Percentiles rank a stretch among this genome's conserved stretches.
These are phyloP conservation scores for Senecio squalidus DNA, from an alignment of 140 eudicot genomes.

Conservation along the genomic window DNA sequence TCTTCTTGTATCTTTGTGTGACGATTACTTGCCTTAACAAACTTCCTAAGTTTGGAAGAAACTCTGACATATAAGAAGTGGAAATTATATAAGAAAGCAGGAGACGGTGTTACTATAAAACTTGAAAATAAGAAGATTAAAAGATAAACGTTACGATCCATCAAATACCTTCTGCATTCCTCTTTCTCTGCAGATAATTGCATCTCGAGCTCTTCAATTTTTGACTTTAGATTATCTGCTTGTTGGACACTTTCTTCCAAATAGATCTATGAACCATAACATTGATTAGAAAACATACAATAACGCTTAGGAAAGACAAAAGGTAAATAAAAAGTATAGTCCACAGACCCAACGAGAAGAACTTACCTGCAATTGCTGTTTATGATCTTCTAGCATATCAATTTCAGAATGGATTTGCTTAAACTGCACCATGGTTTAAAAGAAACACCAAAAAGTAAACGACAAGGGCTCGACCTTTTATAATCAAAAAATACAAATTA, in stretches of 20 bases:
- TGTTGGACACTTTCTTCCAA: conserved; percentile 60
- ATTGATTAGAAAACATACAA: conserved; percentile 5
- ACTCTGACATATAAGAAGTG: conserved; percentile 38
- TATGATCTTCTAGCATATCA: conserved; percentile 49
- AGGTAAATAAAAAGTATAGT: not conserved
- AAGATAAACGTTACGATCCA: not conserved
- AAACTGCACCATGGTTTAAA: conserved; percentile 45
- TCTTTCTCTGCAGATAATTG: conserved; percentile 66
- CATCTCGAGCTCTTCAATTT: conserved; percentile 65
- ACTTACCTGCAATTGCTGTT: conserved; percentile 62
- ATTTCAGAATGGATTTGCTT: conserved; percentile 50
- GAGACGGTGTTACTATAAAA: not conserved
- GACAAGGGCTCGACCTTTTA: conserved; percentile 2
- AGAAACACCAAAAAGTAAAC: conserved; percentile 1
- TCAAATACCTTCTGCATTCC: conserved; percentile 55
- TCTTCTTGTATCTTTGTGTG: conserved; percentile 74
- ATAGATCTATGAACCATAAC: conserved; percentile 39
- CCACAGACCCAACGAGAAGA: not conserved
- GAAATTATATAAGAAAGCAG: not conserved
- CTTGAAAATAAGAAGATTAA: not conserved
- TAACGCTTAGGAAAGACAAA: not conserved
- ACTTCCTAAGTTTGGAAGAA: conserved; percentile 60
- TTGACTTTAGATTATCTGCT: conserved; percentile 52
- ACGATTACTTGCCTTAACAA: conserved; percentile 65
- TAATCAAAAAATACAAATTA: not conserved